Conservation (phyloP, 768 basidiomycete genomes). For the Mycena indigotica region DNA sequence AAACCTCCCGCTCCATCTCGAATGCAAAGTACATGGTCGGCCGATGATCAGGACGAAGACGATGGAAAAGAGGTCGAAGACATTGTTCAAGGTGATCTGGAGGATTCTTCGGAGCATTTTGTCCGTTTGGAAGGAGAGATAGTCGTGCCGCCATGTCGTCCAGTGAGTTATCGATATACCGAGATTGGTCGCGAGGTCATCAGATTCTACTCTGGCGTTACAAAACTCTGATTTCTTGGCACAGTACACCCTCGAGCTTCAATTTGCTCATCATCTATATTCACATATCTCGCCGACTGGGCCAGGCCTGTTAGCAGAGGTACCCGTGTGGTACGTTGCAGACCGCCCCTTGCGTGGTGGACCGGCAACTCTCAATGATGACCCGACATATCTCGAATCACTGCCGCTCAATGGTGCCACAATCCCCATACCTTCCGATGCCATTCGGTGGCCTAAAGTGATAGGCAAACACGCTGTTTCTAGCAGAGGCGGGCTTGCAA, state of each 20-base stretch:
- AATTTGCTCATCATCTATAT: conserved; percentile 16
- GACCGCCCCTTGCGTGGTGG: conserved; percentile 4
- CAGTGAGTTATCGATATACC: conserved; percentile 24
- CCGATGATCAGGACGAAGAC: neutral
- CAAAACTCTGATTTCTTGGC: neutral
- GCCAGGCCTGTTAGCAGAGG: conserved; percentile 18
- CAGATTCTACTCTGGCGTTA: neutral
- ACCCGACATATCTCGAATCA: conserved; percentile 9
- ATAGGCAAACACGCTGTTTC: conserved; percentile 11
- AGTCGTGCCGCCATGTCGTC: conserved; percentile 19
- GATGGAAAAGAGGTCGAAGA: neutral
- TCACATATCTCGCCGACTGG: conserved; percentile 23
- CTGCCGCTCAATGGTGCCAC: conserved; percentile 20
- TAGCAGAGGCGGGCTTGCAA: conserved; percentile 13
- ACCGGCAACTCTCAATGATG: conserved; percentile 14
- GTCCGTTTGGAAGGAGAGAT: conserved; percentile 19
- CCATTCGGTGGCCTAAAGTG: conserved; percentile 17
- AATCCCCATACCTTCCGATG: conserved; percentile 3
- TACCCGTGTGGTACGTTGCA: conserved; percentile 21
- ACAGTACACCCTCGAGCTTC: conserved; percentile 21
- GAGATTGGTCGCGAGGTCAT: conserved; percentile 22
- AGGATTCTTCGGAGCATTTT: conserved; percentile 9
- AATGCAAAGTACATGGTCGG: conserved; percentile 20
- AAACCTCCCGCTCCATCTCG: neutral
- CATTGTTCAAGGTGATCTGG: neutral